Evolutionary conservation across 23 red algal species (phyloP).

Genomic region (Gracilaria domingensis): DNA sequence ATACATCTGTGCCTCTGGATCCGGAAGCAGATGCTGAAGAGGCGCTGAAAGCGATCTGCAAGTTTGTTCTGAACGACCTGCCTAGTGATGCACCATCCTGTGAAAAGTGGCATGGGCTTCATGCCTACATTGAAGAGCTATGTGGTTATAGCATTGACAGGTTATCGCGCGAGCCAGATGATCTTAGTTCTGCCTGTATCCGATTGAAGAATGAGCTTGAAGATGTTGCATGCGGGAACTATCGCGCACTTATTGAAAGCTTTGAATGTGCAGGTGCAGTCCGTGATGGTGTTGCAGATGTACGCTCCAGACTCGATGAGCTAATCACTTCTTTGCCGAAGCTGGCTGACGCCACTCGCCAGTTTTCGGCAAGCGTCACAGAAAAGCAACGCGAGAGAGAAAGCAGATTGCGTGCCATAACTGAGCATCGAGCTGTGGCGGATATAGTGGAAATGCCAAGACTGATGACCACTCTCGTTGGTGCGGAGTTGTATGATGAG

Average conservation of each 20-base stretch:
- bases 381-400: slow-evolving; percentile 59
- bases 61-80: slow-evolving; percentile 55
- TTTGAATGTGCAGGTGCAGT: slow-evolving; percentile 87
- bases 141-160: slow-evolving; percentile 61
- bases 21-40: slow-evolving; percentile 63
- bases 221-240: slow-evolving; percentile 79
- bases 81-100: slow-evolving; percentile 21
- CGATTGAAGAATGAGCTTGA: slow-evolving; percentile 70
- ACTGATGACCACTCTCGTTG: slow-evolving; percentile 66
- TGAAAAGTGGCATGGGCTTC: slow-evolving; percentile 61
- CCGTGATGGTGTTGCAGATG: slow-evolving; percentile 65
- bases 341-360: slow-evolving; percentile 58
- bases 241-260: slow-evolving; percentile 81
- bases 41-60: slow-evolving; percentile 56
- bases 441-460: slow-evolving; percentile 84
- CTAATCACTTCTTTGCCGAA: slow-evolving; percentile 66
- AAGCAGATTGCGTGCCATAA: slow-evolving; percentile 43
- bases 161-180: slow-evolving; percentile 69
- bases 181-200: slow-evolving; percentile 32
- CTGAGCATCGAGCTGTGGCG: slow-evolving; percentile 58
- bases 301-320: slow-evolving; percentile 56
- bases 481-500: slow-evolving; percentile 84
- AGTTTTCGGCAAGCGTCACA: slow-evolving; percentile 63
- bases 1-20: slow-evolving; percentile 18
- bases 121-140: slow-evolving; percentile 81